Evolutionary conservation across 176 grass and related monocot species (phyloP).

Genomic region (Oryza meridionalis): DNA sequence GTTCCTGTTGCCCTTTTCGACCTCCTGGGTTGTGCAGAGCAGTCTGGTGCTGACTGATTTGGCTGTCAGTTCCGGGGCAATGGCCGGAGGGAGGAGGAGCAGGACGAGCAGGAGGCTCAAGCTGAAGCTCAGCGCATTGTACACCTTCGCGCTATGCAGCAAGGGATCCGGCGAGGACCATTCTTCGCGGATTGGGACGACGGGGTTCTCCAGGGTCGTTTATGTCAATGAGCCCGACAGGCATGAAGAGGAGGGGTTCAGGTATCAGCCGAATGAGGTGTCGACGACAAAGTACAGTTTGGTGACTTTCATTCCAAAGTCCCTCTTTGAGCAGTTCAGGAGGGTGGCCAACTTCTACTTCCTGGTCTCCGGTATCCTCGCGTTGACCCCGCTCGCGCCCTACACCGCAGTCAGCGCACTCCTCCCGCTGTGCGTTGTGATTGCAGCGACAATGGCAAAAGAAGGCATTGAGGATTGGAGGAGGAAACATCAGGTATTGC

Average conservation of each 20-base stretch:
- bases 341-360: conserved; percentile 99
- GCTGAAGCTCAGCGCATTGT: conserved; percentile 59
- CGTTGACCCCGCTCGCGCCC: conserved; percentile 71
- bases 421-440: conserved; percentile 65
- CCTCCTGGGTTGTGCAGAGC: neutral
- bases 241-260: conserved; percentile 40
- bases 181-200: conserved; percentile 60
- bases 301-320: conserved; percentile 86
- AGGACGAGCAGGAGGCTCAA: conserved; percentile 47
- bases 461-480: conserved; percentile 94
- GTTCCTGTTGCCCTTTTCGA: neutral
- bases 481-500: conserved; percentile 52
- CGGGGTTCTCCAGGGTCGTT: conserved; percentile 80
- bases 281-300: conserved; percentile 85
- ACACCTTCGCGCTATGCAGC: conserved; percentile 59
- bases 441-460: conserved; percentile 87
- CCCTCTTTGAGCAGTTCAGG: conserved; percentile 98
- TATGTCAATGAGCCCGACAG: conserved; percentile 66
- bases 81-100: conserved; percentile 42
- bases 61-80: neutral
- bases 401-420: conserved; percentile 76
- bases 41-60: neutral
- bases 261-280: conserved; percentile 62
- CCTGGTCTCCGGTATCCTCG: conserved; percentile 74
- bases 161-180: conserved; percentile 63